A percentile compares a stretch with the other conserved stretches of the same genome.
Conservation (phyloP, 352 stramenopile species). For the Phytophthora quininea region DNA sequence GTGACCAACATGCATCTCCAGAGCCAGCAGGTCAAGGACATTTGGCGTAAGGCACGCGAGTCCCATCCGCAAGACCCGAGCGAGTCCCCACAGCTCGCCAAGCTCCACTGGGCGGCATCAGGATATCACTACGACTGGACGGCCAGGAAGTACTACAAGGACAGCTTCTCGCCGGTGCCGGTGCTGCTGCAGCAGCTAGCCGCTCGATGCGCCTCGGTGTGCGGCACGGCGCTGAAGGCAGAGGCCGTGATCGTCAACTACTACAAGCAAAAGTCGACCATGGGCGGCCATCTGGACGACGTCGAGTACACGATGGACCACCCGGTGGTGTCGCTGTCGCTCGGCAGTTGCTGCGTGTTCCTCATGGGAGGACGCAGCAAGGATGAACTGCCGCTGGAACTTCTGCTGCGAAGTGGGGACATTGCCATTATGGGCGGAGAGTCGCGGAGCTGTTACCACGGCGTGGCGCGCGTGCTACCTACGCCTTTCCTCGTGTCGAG, state of each 20-base stretch:
- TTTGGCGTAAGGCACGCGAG: conserved; percentile 59
- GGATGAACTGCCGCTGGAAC: conserved; percentile 58
- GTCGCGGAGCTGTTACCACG: conserved; percentile 77
- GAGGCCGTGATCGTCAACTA: conserved; percentile 88
- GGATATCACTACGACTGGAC: conserved; percentile 89
- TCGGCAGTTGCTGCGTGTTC: conserved; percentile 76
- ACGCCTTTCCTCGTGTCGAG: conserved; percentile 41
- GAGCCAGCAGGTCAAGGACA: conserved; percentile 45
- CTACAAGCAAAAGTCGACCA: conserved; percentile 78
- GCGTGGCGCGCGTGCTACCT: conserved; percentile 69
- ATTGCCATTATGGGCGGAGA: conserved; percentile 63
- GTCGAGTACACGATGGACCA: conserved; percentile 86
- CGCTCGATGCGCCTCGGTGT: conserved; percentile 47
- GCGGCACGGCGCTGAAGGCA: conserved; percentile 53
- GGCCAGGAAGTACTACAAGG: conserved; percentile 63
- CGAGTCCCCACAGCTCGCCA: conserved; percentile 50
- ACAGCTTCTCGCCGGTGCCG: conserved; percentile 63
- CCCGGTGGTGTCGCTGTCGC: conserved; percentile 79
- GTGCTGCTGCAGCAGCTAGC: conserved; percentile 50
- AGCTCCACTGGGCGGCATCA: conserved; percentile 73
- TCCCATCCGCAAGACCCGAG: conserved; percentile 46
- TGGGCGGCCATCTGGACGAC: conserved; percentile 86
- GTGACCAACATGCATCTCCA: conserved; percentile 83
- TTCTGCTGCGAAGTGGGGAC: conserved; percentile 76
- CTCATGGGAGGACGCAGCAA: conserved; percentile 76